Conservation (phyloP, 345 rosid species). For the Moricandia moricandioides region DNA sequence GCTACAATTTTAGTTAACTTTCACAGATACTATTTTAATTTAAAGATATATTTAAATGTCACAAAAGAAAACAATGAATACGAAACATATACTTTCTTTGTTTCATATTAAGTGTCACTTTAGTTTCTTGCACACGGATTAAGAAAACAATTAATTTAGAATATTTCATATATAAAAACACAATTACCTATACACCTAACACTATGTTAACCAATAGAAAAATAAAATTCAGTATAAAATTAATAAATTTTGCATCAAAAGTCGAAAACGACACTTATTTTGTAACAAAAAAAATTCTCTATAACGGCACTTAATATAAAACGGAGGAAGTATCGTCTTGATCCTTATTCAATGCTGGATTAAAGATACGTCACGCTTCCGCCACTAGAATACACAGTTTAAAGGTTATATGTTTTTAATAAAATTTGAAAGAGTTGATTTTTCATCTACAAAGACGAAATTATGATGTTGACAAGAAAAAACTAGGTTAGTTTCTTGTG, state of each 20-base stretch:
- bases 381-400: neutral
- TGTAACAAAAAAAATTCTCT: too few relatives aligned
- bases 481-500: neutral
- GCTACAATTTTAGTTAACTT: neutral
- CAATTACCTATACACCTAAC: too few relatives aligned
- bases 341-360: neutral
- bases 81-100: neutral
- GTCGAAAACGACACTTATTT: too few relatives aligned
- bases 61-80: neutral
- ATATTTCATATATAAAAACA: too few relatives aligned
- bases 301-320: too few relatives aligned
- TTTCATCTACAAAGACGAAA: neutral
- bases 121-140: too few relatives aligned
- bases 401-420: neutral
- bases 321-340: neutral
- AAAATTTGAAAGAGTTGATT: neutral
- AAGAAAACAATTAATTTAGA: too few relatives aligned
- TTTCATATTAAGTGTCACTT: too few relatives aligned
- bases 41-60: neutral
- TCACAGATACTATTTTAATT: neutral
- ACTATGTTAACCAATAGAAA: too few relatives aligned
- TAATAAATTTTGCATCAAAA: too few relatives aligned
- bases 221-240: too few relatives aligned
- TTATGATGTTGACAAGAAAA: neutral
- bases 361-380: neutral